phyloP scores from a whole-genome alignment of 176 grass and related monocot species.

The Secale cereale region DNA sequence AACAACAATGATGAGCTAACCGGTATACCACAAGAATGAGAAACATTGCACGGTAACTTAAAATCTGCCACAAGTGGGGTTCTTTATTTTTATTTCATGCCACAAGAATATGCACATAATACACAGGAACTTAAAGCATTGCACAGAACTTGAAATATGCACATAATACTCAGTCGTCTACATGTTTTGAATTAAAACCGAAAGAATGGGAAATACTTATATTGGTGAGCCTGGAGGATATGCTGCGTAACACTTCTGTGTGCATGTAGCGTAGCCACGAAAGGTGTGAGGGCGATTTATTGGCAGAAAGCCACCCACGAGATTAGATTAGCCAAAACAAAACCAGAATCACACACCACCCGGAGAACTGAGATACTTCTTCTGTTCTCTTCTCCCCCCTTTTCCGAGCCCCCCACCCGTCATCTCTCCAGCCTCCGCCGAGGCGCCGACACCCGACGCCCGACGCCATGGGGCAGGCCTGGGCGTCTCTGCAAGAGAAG shows the following conservation, averaged over 20 bases:
- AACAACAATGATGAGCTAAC: no score
- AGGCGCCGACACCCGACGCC: conserved; percentile 18
- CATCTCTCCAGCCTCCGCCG: not conserved
- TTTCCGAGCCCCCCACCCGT: not conserved
- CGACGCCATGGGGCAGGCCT: conserved; percentile 66
- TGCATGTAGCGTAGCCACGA: not conserved
- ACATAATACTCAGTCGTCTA: no score
- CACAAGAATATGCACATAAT: no score
- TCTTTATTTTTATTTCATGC: no score
- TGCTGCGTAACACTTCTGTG: not conserved
- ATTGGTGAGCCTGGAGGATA: not conserved
- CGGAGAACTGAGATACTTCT: not conserved
- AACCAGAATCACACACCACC: conserved; percentile 11
- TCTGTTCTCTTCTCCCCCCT: not conserved
- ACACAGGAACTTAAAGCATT: no score
- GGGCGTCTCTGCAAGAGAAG: conserved; percentile 63
- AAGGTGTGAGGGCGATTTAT: not conserved
- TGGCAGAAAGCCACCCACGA: not conserved
- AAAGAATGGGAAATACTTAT: no score
- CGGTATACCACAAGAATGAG: no score
- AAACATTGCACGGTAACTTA: no score
- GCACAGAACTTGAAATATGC: no score
- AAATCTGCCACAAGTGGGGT: no score
- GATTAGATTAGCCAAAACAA: not conserved
- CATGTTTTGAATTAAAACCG: no score